Base-by-base conservation (phyloP, 305 asterid genomes). In the Salvia sclarea region DNA sequence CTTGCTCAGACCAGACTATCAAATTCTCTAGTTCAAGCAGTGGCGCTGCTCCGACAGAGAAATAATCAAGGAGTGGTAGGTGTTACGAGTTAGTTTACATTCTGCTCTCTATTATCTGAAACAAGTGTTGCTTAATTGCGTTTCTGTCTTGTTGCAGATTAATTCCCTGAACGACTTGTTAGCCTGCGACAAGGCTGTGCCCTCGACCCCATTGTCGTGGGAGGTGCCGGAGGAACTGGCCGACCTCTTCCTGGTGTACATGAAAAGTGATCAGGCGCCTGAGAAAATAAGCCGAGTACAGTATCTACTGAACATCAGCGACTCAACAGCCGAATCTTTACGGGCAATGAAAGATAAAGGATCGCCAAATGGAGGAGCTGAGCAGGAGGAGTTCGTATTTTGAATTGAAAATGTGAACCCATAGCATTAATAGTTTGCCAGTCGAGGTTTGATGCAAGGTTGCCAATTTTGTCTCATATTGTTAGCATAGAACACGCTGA, bases 111-210 rank as follows among this genome's bases (percentile, higher is more conserved):
- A 43, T 10, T 17, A 38, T 45, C 70, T 25, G 8, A 48, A 69
- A 18, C 21, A 30, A 64, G 50, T 60, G 44, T 71, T 43, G 3
- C 66, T 70, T 24, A 45, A 1, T 30, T 6, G 9, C 5, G 2
- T 72, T 38, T 69, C 20, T 43, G 12, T 49, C 18, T 41, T 59
- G 17, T 41, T 81, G 78, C 76, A 94, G 99, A 97, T 89, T 25
- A 85, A 85, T 31, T 89, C 99, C 7, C 88, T 94, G 33, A 91
- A 94, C 64, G 92, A 94, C 79, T 64, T 94, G 77, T 76, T 94
- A 79, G 98, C 98, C 53, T 89, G 99, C 40, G 97, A 94, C 85
- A 91, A 89, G 84, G 99, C 97, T 3, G 94, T 91, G 13, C 90
- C 97, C 25, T 74, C 98, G 5, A 79, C 75, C 8, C 88, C 98